Conservation (phyloP, 2,329 filamentous ascomycete genomes). For the Pezicula radicicola region DNA sequence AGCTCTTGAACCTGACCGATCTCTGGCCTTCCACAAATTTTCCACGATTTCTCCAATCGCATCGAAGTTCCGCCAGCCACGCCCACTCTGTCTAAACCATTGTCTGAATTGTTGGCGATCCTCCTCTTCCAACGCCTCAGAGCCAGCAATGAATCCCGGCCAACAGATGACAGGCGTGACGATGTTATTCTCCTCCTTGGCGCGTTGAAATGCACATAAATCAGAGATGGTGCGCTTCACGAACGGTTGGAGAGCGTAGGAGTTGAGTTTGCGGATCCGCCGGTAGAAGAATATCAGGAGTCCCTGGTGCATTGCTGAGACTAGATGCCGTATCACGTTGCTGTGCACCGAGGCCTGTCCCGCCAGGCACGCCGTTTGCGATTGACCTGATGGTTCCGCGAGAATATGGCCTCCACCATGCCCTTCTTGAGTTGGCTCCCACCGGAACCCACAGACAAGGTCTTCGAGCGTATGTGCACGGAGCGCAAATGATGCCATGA, state of each 20-base stretch:
- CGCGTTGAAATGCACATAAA: not conserved
- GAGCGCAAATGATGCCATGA: not conserved
- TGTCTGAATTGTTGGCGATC: not conserved
- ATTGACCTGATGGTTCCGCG: no score
- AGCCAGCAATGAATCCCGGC: slow-evolving; percentile 1
- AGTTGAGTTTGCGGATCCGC: not conserved
- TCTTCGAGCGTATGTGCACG: not conserved
- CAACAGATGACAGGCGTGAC: not conserved
- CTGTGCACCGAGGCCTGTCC: not conserved
- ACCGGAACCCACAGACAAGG: not conserved
- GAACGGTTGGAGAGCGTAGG: not conserved
- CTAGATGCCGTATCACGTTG: slow-evolving; percentile 1
- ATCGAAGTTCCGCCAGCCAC: not conserved
- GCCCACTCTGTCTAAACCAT: slow-evolving; percentile 1
- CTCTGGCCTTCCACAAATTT: slow-evolving; percentile 1
- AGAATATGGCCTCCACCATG: not conserved
- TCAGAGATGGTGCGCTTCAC: not conserved
- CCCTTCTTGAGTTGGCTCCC: not conserved
- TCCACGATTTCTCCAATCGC: not conserved
- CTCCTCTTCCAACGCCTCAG: not conserved
- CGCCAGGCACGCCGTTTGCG: no score
- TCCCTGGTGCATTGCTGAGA: not conserved
- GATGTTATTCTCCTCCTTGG: not conserved
- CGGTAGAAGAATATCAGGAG: slow-evolving; percentile 1
- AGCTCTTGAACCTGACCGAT: not conserved